Base-by-base conservation (phyloP, 2,329 filamentous ascomycete species). In the Fusarium devonianum region DNA sequence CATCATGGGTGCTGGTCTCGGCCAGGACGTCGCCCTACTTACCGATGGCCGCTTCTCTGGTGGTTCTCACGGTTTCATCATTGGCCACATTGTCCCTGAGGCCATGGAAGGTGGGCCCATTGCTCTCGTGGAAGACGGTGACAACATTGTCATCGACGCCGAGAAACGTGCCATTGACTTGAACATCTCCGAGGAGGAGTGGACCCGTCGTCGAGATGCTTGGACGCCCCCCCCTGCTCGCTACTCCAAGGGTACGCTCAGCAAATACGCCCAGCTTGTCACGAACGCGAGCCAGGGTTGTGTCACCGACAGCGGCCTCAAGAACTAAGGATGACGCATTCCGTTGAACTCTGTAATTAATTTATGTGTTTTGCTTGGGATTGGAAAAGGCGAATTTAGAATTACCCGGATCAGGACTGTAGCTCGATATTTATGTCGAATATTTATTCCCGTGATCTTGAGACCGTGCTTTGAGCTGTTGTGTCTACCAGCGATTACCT, bases 1-100 rank as follows among this genome's bases (percentile, higher is more conserved):
- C 38, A 89, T 97, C 67, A 96, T 96, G 90, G 92, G 92, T 43
- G 90, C 91, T 5, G 89, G 88, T 26, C 82, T 97, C 32, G 87
- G 87, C 62, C 81, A 89, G 64, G 87, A 90, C 62, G 85, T 90
- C 11, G 88, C 88, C 1, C 81, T 91, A 35, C 79, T 91, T 53
- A 90, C 88, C 2, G 87, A 92, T 64, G 85, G 85, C 0, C 84
- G 89, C 28, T 92, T 91, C 78, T 88, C 84, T 7, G 91, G 91
- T 49, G 91, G 89, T 41, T 88, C 84, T 54, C 90, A 94, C 80
- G 90, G 90, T 28, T 94, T 94, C 81, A 77, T 94, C 62, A 93
- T 94, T 65, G 90, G 90, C 2, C 90, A 94, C 73, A 88, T 96
- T 55, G 90, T 92, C 29, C 91, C 91, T 18, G 91, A 96, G 75